These are phyloP conservation scores for Plasmodium yoelii DNA, from an alignment of 169 alveolate species.

Conservation along the genomic window DNA sequence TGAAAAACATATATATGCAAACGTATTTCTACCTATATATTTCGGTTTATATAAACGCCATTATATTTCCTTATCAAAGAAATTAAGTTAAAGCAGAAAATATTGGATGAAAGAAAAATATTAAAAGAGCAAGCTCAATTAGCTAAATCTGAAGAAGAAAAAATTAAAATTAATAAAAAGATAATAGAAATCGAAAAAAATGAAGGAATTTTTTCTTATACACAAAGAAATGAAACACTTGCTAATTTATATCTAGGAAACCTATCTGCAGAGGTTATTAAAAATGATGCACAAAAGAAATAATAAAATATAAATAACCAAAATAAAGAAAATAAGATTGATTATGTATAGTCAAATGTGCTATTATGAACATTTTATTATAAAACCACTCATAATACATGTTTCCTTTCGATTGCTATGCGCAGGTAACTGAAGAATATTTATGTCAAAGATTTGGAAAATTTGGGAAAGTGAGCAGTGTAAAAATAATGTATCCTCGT, in stretches of 20 bases:
- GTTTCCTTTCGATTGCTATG: neutral
- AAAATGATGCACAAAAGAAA: neutral
- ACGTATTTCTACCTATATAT: too few relatives aligned
- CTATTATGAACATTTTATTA: neutral
- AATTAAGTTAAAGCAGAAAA: constrained; percentile 63
- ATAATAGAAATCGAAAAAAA: constrained; percentile 72
- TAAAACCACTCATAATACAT: neutral
- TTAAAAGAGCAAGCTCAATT: constrained; percentile 58
- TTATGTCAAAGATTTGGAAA: constrained; percentile 86
- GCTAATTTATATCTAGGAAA: constrained; percentile 88
- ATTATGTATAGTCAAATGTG: too few relatives aligned
- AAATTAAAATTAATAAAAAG: constrained; percentile 75
- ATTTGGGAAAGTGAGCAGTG: constrained; percentile 88
- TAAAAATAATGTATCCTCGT: constrained; percentile 90
- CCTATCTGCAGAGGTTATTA: constrained; percentile 83
- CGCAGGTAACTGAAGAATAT: constrained; percentile 88
- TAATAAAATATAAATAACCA: neutral
- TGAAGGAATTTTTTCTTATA: constrained; percentile 40
- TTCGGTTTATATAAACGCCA: too few relatives aligned
- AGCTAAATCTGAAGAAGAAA: constrained; percentile 80
- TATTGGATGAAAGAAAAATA: constrained; percentile 64
- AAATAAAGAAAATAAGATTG: neutral
- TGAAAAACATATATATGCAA: too few relatives aligned
- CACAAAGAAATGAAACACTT: constrained; percentile 72
- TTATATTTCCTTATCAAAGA: constrained; percentile 9